Conservation (phyloP, 495 filamentous ascomycete species). For the Penicillium atrosanguineum region DNA sequence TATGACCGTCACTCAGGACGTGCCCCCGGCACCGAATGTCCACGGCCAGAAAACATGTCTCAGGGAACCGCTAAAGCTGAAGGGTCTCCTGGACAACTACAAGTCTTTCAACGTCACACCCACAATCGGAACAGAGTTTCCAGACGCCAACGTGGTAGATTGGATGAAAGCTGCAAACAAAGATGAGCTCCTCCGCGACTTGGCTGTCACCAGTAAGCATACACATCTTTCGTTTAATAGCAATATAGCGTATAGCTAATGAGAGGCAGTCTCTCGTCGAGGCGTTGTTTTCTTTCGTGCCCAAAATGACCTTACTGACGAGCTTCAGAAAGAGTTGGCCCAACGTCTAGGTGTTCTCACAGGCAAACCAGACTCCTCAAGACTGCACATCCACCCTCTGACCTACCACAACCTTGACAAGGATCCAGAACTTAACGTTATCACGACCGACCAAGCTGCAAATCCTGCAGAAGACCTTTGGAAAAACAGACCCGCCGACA, state of each 20-base stretch:
- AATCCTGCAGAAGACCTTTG: not conserved
- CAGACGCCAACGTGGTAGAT: conserved; percentile 4
- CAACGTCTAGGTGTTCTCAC: conserved; percentile 55
- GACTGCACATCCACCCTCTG: conserved; percentile 65
- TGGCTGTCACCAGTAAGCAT: conserved; percentile 5
- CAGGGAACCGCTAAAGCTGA: conserved; percentile 28
- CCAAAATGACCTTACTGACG: conserved; percentile 56
- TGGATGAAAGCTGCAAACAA: conserved; percentile 3
- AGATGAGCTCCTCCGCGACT: conserved; percentile 4
- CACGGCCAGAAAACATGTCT: too few species aligned
- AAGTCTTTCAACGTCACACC: conserved; percentile 19
- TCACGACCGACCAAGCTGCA: conserved; percentile 41
- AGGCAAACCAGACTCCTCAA: conserved; percentile 54
- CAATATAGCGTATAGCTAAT: not conserved
- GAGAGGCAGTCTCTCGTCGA: conserved; percentile 59
- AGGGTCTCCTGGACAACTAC: conserved; percentile 50
- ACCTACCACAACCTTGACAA: conserved; percentile 13
- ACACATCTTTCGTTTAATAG: not conserved
- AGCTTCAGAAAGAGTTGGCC: conserved; percentile 58
- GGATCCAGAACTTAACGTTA: conserved; percentile 57
- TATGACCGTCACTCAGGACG: too few species aligned
- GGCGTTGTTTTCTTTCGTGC: conserved; percentile 70
- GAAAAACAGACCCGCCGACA: not conserved
- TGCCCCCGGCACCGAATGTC: too few species aligned
- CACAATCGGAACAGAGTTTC: conserved; percentile 12